phyloP scores from a whole-genome alignment of 495 filamentous ascomycete genomes.

The Aspergillus kassunensis region DNA sequence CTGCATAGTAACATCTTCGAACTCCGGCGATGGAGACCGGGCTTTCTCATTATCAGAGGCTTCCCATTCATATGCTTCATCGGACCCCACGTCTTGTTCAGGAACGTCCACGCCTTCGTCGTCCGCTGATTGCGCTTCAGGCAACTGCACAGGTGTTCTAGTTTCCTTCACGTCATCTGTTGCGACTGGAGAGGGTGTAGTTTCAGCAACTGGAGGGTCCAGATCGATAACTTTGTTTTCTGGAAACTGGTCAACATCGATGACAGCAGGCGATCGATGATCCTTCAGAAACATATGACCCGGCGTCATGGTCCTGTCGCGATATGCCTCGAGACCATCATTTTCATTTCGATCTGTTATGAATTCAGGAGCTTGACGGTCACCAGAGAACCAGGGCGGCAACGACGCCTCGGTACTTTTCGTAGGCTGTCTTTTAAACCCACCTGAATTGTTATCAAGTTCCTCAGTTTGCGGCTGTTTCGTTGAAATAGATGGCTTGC shows the following conservation, averaged over 20 bases:
- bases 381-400: slow-evolving; percentile 78
- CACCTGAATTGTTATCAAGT: slow-evolving; percentile 57
- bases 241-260: slow-evolving; percentile 40
- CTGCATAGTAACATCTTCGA: slow-evolving; percentile 44
- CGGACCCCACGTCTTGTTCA: background rate
- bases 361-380: slow-evolving; percentile 27
- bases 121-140: background rate
- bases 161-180: background rate
- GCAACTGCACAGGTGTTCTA: background rate
- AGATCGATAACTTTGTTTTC: slow-evolving; percentile 41
- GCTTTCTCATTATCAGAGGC: slow-evolving; percentile 7
- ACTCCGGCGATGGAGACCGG: slow-evolving; percentile 48
- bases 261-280: slow-evolving; percentile 39
- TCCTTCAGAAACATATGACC: slow-evolving; percentile 38
- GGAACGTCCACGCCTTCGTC: background rate
- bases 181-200: background rate
- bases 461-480: slow-evolving; percentile 22
- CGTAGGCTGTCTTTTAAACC: slow-evolving; percentile 56
- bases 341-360: slow-evolving; percentile 29
- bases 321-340: slow-evolving; percentile 17
- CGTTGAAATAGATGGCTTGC: slow-evolving; percentile 52
- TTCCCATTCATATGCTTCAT: background rate
- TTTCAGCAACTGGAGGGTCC: slow-evolving; percentile 27
- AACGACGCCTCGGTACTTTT: slow-evolving; percentile 54
- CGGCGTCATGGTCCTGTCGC: slow-evolving; percentile 22